Base-by-base conservation (phyloP, 495 filamentous ascomycete genomes). In the Viridothelium virens region DNA sequence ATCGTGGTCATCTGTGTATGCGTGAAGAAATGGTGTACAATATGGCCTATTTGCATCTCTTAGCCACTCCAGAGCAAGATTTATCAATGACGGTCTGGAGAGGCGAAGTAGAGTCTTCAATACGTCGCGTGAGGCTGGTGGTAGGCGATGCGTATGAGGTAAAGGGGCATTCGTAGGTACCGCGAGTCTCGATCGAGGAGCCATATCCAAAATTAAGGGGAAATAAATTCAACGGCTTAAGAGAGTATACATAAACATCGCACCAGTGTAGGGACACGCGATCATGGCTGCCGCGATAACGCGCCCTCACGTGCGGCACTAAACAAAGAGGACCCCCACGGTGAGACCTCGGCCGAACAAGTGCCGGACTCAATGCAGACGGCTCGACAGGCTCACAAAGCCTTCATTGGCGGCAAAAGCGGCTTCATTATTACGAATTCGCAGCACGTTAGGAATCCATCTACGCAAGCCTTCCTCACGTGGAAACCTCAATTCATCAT, bases 61-160 rank as follows among this genome's bases (percentile, higher is more conserved):
- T 0, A 94, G 83, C 91, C 91, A 96, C 76, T 84, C 77, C 31
- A 89, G 80, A 4, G 82, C 87, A 14, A 96, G 80, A 2, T 85
- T 81, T 14, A 92, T 74, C 7, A 95, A 80, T 0, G 89, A 85
- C 44, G 84, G 77, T 38, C 91, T 86, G 1, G 89, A 86, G 39
- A 95, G 83, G 38, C 85, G 87, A 59, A 76, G 78, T 12, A 96
- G 76, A n/a, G 81, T 77, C 70, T 87, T 89, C 67, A 81, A 71
- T 41, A 91, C 84, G 11, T 85, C 80, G 4, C 84, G 82, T 66
- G 85, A 85, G 53, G 84, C 77, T 12, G 87, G 80, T 65, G 87
- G 81, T 72, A 92, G 82, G 69, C 82, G 85, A 64, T 68, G 65
- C 61, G 76, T 77, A 73, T 79, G 79, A 69, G 80, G 79, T 31